Evolutionary conservation across 495 filamentous ascomycete genomes (phyloP).

Genomic region (Penicillium cosmopolitanum): DNA sequence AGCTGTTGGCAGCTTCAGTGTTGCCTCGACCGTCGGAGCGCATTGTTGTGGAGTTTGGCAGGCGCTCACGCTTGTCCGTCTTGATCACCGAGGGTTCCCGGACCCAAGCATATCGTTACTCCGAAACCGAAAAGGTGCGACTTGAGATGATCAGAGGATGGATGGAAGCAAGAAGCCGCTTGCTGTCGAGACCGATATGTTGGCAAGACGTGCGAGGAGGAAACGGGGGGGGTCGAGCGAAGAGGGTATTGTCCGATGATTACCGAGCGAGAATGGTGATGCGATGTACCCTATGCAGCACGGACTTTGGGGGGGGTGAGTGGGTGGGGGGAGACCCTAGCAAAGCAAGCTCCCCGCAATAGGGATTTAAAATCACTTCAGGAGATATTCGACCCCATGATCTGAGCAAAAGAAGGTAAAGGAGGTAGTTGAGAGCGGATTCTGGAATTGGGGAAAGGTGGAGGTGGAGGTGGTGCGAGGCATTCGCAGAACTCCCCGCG

Average conservation of each 20-base stretch:
- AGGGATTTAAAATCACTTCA: constrained; percentile 18
- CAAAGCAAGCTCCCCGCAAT: constrained; percentile 29
- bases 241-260: constrained; percentile 32
- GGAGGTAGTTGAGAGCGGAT: constrained; percentile 16
- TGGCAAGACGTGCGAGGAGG: constrained; percentile 2
- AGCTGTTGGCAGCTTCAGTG: constrained; percentile 35
- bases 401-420: constrained; percentile 14
- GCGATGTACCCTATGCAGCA: constrained; percentile 42
- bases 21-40: constrained; percentile 40
- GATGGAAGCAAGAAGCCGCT: neutral
- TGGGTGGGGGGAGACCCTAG: constrained; percentile 15
- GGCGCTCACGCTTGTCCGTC: constrained; percentile 47
- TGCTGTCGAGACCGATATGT: constrained; percentile 8
- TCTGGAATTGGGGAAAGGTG: constrained; percentile 24
- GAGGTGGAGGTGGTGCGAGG: constrained; percentile 28
- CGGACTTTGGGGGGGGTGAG: constrained; percentile 33
- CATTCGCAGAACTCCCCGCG: constrained; percentile 15
- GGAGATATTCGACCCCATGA: constrained; percentile 21
- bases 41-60: constrained; percentile 39
- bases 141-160: constrained; percentile 17
- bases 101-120: constrained; percentile 54
- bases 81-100: constrained; percentile 49
- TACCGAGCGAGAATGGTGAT: constrained; percentile 35
- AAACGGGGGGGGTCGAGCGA: constrained; percentile 15
- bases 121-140: constrained; percentile 45